Evolutionary conservation across 2,329 filamentous ascomycete species (phyloP).

Genomic region (Aureobasidium vineae): DNA sequence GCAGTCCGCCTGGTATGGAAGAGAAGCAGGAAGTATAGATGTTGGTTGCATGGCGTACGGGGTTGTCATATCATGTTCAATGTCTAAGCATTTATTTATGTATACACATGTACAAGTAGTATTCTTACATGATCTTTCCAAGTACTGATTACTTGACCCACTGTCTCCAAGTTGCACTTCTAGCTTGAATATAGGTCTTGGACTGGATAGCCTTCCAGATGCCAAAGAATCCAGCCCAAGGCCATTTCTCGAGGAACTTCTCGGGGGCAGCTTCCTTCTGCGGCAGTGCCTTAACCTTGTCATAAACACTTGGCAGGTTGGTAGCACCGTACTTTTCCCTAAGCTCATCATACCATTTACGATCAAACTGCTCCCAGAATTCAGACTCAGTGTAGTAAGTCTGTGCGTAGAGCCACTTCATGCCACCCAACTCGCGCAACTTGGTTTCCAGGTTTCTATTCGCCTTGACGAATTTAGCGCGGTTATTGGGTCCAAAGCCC

Average conservation of each 20-base stretch:
- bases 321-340: slow-evolving; percentile 59
- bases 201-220: slow-evolving; percentile 29
- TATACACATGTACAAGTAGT: neutral
- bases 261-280: neutral
- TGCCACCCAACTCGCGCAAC: slow-evolving; percentile 59
- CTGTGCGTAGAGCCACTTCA: slow-evolving; percentile 70
- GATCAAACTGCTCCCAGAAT: slow-evolving; percentile 66
- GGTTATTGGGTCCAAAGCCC: slow-evolving; percentile 45
- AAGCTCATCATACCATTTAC: slow-evolving; percentile 58
- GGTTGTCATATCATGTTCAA: neutral
- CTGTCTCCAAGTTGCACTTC: slow-evolving; percentile 24
- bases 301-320: slow-evolving; percentile 62
- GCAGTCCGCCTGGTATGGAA: slow-evolving; percentile 13
- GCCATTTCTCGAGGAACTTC: slow-evolving; percentile 26
- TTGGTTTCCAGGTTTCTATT: slow-evolving; percentile 63
- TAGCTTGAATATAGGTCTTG: slow-evolving; percentile 28
- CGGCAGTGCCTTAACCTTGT: slow-evolving; percentile 49
- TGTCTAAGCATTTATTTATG: neutral
- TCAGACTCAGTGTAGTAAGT: slow-evolving; percentile 66
- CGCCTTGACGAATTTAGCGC: slow-evolving; percentile 50
- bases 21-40: slow-evolving; percentile 19
- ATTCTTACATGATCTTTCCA: neutral
- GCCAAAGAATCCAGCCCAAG: slow-evolving; percentile 28
- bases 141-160: neutral
- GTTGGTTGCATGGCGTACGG: neutral